Percentiles rank a stretch among this genome's conserved stretches.
phyloP scores from a whole-genome alignment of 2,329 filamentous ascomycete species.

The Didymella glomerata region DNA sequence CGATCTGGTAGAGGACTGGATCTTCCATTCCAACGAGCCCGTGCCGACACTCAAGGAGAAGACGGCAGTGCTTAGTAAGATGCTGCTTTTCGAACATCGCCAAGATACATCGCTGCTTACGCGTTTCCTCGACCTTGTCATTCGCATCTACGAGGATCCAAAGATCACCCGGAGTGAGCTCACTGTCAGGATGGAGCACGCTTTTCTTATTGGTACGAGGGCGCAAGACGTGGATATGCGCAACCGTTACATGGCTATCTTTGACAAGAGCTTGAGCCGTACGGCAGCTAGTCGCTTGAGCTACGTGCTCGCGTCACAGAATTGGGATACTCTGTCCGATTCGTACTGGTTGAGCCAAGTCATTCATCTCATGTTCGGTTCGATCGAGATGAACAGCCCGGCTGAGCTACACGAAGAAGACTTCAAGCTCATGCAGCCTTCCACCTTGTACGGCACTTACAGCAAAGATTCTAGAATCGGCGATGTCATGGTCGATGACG shows the following conservation, averaged over 20 bases:
- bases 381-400: slow-evolving; percentile 82
- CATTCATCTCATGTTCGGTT: slow-evolving; percentile 89
- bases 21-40: slow-evolving; percentile 92
- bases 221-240: slow-evolving; percentile 96
- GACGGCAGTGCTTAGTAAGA: slow-evolving; percentile 98
- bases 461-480: slow-evolving; percentile 71
- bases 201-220: slow-evolving; percentile 93
- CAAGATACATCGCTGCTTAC: slow-evolving; percentile 84
- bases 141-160: slow-evolving; percentile 96
- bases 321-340: slow-evolving; percentile 94
- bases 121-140: slow-evolving; percentile 94
- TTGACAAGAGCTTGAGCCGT: slow-evolving; percentile 93
- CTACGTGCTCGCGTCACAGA: slow-evolving; percentile 90
- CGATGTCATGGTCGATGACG: slow-evolving; percentile 79
- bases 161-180: slow-evolving; percentile 95
- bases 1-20: slow-evolving; percentile 93
- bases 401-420: slow-evolving; percentile 84
- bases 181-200: slow-evolving; percentile 96
- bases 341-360: slow-evolving; percentile 98
- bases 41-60: slow-evolving; percentile 99
- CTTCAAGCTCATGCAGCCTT: slow-evolving; percentile 78
- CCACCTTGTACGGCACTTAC: slow-evolving; percentile 76
- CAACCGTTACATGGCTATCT: slow-evolving; percentile 94
- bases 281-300: slow-evolving; percentile 87
- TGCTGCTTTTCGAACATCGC: slow-evolving; percentile 92